Evolutionary conservation across 2,329 filamentous ascomycete genomes (phyloP), one percentile per base, ranked within the genome.

Genomic region (Aspergillus ustus): DNA sequence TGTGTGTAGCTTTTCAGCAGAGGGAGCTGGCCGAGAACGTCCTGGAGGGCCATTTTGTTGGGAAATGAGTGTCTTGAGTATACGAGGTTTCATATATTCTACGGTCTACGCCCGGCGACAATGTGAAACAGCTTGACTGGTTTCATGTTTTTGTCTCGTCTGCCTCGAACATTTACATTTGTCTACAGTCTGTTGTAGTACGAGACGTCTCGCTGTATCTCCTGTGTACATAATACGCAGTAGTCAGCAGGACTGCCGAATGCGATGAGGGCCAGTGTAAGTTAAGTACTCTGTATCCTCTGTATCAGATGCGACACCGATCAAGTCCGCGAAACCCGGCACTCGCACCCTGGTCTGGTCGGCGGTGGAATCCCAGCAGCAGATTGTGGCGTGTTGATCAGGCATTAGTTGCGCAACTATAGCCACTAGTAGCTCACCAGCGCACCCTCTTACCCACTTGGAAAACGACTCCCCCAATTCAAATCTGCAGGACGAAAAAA

Each of bases 1-100:
- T 69, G 66, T 0, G 59, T 68, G 55, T 70, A 70, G 44, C 59
- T 65, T 45, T 69, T 66, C 13, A 70, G 61, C 3, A 68, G 29
- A 5, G 67, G 69, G 2, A 70, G 60, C 37, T 70, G 69, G 25
- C 67, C 69, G 9, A 70, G 57, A 13, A 69, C 51, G 53, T 69
- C 67, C 59, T 65, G 61, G n/a, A 63, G 59, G 11, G 40, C 8
- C 57, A 59, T 59, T 2, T 59, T 37, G 25, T 25, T 40, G n/a
- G 3, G 31, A 34, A 2, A 7, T 45, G 28, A 29, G 13, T 31
- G 13, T 31, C 17, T 17, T 13, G 11, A 46, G 45, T 43, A 51
- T 45, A 44, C 40, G 53, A 29, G 22, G n/a, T 46, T 13, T 49
- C 9, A 45, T 52, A 59, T 53, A 48, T 3, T 31, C 29, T 34